Base-by-base conservation (phyloP, 352 stramenopile species). In the Phytopythium litorale region DNA sequence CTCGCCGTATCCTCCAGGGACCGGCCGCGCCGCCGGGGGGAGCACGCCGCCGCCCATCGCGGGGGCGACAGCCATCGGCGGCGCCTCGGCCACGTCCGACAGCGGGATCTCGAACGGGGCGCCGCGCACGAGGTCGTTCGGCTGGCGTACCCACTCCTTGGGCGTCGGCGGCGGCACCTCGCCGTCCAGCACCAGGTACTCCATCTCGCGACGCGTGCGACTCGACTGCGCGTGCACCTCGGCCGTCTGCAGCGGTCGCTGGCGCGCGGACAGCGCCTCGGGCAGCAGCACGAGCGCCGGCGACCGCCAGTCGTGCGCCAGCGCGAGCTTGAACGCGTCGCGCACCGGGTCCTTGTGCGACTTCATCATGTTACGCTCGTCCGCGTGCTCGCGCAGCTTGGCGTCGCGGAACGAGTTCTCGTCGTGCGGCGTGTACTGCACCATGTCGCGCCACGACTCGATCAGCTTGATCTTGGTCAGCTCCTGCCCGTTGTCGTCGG, bases 401-500 rank as follows among this genome's bases (percentile, higher is more conserved):
- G 86, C 86, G 57, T 92, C 82, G 42, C 85, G 85, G 60, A 95
- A 95, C 52, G 74, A 43, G 28, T 51, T 28, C 12, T 94, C 84
- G 59, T 85, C 68, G 56, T 63, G 71, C 3, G 76, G 66, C 18
- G 85, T 72, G 49, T 87, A 70, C 30, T 84, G 70, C 43, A 93
- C 77, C 60, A 89, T 73, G 50, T 95, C 86, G 21, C 86, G 76
- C 86, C 86, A 95, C 21, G 86, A 95, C 64, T 95, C 86, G 42
- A 95, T 95, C 18, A 93, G 62, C 62, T 92, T 89, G 60, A 95
- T 63, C 66, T 91, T 87, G 28, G 89, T 77, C 9, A 95, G 76
- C 13, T 93, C 86, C 43, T 81, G 70, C 51, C 86, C 86, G 32
- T 70, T 77, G 64, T 95, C 79, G 59, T 95, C 86, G 0, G 86